These are phyloP conservation scores for Elsinoe ampelina DNA, from an alignment of 2,329 filamentous ascomycete genomes.

Conservation along the genomic window DNA sequence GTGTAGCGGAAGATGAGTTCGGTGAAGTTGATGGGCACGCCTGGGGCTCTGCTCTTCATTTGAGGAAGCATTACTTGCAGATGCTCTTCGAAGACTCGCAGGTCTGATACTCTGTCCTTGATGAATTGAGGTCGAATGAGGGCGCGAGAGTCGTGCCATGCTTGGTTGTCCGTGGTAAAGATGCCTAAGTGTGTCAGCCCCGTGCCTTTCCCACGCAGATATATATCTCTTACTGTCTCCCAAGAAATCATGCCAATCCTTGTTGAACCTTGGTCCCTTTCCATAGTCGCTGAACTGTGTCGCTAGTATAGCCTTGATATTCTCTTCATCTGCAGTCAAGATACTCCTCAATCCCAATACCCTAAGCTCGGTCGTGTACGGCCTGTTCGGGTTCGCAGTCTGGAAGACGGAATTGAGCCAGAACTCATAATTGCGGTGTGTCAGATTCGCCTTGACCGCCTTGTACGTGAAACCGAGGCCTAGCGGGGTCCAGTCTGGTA, in stretches of 20 bases:
- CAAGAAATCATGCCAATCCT: conserved; percentile 66
- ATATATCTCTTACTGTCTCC: conserved; percentile 59
- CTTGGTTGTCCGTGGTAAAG: conserved; percentile 63
- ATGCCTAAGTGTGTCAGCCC: conserved; percentile 33
- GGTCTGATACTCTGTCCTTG: conserved; percentile 71
- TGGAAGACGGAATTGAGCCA: conserved; percentile 49
- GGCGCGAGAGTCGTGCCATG: conserved; percentile 73
- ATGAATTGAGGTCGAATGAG: conserved; percentile 81
- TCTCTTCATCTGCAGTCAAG: conserved; percentile 75
- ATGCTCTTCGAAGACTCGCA: conserved; percentile 73
- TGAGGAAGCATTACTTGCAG: conserved; percentile 62
- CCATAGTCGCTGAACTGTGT: conserved; percentile 80
- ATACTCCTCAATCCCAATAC: conserved; percentile 52
- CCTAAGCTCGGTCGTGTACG: conserved; percentile 53
- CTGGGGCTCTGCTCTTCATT: conserved; percentile 35
- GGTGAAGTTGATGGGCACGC: conserved; percentile 57
- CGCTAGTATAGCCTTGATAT: conserved; percentile 84
- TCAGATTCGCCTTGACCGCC: conserved; percentile 39
- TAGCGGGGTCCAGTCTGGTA: conserved; percentile 31
- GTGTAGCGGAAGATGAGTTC: conserved; percentile 79
- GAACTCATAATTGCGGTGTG: conserved; percentile 50
- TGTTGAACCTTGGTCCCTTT: conserved; percentile 66
- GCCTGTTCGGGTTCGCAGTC: conserved; percentile 27
- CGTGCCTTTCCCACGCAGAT: not conserved
- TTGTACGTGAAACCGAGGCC: conserved; percentile 56